Evolutionary conservation across 768 basidiomycete species (phyloP), one percentile per base, ranked within the genome.

Genomic region (Symmetrospora coprosmae): DNA sequence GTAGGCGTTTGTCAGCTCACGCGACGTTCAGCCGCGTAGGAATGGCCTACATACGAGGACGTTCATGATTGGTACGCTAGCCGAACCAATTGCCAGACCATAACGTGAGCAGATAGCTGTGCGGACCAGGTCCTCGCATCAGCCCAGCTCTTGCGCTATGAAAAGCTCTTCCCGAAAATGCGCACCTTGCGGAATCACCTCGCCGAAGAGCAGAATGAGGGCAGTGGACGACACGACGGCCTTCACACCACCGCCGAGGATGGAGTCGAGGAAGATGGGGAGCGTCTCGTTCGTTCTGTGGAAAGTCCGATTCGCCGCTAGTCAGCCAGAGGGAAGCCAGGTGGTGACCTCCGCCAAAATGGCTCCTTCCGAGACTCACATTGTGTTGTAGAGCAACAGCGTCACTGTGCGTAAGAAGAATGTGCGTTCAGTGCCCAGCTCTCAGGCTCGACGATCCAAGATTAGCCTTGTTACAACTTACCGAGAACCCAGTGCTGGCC

Each of bases 401-500:
- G 62, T 8, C 25, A 64, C 49, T 45, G 43, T 31, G 14, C 7
- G 17, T 19, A 34, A 30, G 11, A 2, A 58, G 28, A 30, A 25
- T 9, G 19, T 13, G 48, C 8, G 16, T 60, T 40, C 16, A 65
- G 63, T 13, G 25, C 21, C 17, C 2, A 9, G 55, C 34, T 31
- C 25, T 35, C 6, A 25, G 35, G 14, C 19, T 11, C 30, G 1
- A 61, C 28, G 6, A 73, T 72, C 53, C 51, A 75, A 72, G n/a
- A n/a, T n/a, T n/a, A n/a, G n/a, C n/a, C n/a, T n/a, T n/a, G 35
- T 94, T 90, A 71, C 96, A 94, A 59, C 85, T 81, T 0, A 96
- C 76, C 91, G 8, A 97, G 79, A 13, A 96, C 88, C 92, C 92
- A 90, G 72, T 90, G 87, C 2, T 87, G 79, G 0, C 86, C 85